These are phyloP conservation scores for Asterophora lycoperdoides DNA, from an alignment of 768 basidiomycete species.

Conservation along the genomic window DNA sequence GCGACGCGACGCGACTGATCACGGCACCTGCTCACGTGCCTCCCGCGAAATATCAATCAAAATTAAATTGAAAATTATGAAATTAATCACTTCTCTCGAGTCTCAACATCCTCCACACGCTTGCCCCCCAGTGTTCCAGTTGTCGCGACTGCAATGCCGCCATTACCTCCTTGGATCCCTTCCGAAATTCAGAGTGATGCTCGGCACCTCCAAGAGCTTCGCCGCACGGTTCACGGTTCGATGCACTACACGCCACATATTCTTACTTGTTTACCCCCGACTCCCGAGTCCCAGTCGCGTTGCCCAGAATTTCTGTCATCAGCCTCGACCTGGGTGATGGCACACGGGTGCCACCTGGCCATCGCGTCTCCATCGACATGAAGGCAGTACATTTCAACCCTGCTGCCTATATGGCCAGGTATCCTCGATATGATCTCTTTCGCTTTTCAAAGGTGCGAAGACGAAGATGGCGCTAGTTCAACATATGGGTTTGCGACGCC, in stretches of 20 bases:
- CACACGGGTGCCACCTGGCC: conserved; percentile 27
- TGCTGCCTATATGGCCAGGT: conserved; percentile 31
- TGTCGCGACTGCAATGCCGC: too few species aligned
- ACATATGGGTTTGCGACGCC: conserved; percentile 33
- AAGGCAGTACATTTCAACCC: conserved; percentile 32
- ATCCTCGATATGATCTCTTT: conserved; percentile 32
- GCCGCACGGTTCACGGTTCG: conserved; percentile 31
- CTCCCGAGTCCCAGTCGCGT: conserved; percentile 21
- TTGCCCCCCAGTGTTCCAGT: too few species aligned
- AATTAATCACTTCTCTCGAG: too few species aligned
- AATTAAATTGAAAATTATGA: too few species aligned
- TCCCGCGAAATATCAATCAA: too few species aligned
- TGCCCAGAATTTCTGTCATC: conserved; percentile 26
- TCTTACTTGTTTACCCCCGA: not conserved
- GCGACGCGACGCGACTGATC: too few species aligned
- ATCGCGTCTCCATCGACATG: conserved; percentile 31
- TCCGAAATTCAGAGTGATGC: conserved; percentile 32
- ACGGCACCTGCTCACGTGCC: too few species aligned
- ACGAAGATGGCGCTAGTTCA: conserved; percentile 21
- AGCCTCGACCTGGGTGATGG: conserved; percentile 29
- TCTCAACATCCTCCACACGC: too few species aligned
- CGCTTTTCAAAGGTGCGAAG: conserved; percentile 32
- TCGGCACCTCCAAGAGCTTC: conserved; percentile 33
- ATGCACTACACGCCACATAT: conserved; percentile 26
- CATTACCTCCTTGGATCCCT: too few species aligned